Percentiles rank a stretch among this genome's conserved stretches.
These are phyloP conservation scores for Zea luxurians DNA, from an alignment of 176 grass and related monocot genomes.

Conservation along the genomic window DNA sequence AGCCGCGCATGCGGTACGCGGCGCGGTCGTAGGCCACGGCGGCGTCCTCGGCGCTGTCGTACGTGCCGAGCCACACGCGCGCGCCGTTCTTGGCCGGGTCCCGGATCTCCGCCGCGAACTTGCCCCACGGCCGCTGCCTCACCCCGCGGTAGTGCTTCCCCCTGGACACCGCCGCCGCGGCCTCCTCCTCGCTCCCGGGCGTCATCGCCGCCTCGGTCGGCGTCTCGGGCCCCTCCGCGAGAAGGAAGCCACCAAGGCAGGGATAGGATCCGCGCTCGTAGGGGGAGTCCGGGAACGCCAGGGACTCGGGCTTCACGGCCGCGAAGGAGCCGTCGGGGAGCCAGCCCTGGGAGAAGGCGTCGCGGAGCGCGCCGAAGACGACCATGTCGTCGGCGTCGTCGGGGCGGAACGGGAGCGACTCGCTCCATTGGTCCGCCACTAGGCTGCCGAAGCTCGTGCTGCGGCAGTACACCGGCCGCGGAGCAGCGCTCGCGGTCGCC, in stretches of 20 bases:
- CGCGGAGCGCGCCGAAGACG: constrained; percentile 59
- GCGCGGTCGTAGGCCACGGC: constrained; percentile 79
- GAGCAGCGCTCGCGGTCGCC: not conserved
- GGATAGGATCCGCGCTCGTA: constrained; percentile 18
- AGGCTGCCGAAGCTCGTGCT: constrained; percentile 77
- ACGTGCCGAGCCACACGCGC: constrained; percentile 83
- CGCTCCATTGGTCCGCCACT: constrained; percentile 76
- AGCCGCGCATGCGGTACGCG: constrained; percentile 88
- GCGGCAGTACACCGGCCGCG: constrained; percentile 52
- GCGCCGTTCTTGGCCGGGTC: constrained; percentile 82
- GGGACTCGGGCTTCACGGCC: constrained; percentile 52
- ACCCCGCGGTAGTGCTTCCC: constrained; percentile 75
- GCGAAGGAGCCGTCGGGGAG: constrained; percentile 63
- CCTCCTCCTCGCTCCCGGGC: constrained; percentile 8
- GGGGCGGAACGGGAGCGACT: constrained; percentile 70
- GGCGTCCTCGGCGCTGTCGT: constrained; percentile 76
- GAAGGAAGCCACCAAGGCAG: not conserved
- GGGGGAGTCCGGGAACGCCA: constrained; percentile 11
- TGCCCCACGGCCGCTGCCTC: constrained; percentile 67
- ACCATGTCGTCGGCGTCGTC: constrained; percentile 98
- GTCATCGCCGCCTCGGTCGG: not conserved
- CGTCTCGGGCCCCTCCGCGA: not conserved
- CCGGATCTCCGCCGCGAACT: constrained; percentile 68
- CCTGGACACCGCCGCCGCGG: constrained; percentile 1
- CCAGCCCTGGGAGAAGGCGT: constrained; percentile 76